These are phyloP conservation scores for Xylariaceae sp. DNA, from an alignment of 2,329 filamentous ascomycete species.

Conservation along the genomic window DNA sequence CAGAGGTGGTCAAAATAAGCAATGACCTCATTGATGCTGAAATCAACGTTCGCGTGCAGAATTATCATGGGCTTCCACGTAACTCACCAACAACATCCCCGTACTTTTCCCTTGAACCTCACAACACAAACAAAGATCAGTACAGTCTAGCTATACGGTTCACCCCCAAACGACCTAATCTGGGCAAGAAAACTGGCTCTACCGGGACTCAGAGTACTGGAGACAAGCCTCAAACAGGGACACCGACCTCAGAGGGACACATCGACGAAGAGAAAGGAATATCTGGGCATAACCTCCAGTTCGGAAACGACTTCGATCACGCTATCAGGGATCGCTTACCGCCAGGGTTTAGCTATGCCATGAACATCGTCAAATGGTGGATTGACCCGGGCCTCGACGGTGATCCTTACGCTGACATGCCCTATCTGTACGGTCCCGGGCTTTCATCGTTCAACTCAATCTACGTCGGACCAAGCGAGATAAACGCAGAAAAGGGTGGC, in stretches of 20 bases:
- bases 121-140: slow-evolving; percentile 65
- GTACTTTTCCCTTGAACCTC: slow-evolving; percentile 72
- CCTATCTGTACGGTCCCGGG: slow-evolving; percentile 80
- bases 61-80: slow-evolving; percentile 66
- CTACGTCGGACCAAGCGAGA: slow-evolving; percentile 55
- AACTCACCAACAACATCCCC: slow-evolving; percentile 64
- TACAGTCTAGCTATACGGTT: slow-evolving; percentile 83
- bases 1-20: slow-evolving; percentile 58
- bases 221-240: background rate
- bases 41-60: slow-evolving; percentile 69
- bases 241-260: background rate
- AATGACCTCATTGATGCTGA: slow-evolving; percentile 61
- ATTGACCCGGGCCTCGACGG: slow-evolving; percentile 89
- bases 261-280: slow-evolving; percentile 43
- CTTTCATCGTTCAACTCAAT: slow-evolving; percentile 77
- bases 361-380: slow-evolving; percentile 83
- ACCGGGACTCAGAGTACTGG: background rate
- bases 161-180: slow-evolving; percentile 54
- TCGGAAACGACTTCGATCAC: slow-evolving; percentile 93
- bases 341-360: slow-evolving; percentile 78
- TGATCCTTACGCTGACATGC: slow-evolving; percentile 81
- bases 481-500: slow-evolving; percentile 46
- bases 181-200: slow-evolving; percentile 10
- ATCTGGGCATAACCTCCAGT: slow-evolving; percentile 70
- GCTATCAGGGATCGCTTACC: slow-evolving; percentile 84